phyloP scores from a whole-genome alignment of 345 rosid species.

The Diplotaxis tenuifolia region DNA sequence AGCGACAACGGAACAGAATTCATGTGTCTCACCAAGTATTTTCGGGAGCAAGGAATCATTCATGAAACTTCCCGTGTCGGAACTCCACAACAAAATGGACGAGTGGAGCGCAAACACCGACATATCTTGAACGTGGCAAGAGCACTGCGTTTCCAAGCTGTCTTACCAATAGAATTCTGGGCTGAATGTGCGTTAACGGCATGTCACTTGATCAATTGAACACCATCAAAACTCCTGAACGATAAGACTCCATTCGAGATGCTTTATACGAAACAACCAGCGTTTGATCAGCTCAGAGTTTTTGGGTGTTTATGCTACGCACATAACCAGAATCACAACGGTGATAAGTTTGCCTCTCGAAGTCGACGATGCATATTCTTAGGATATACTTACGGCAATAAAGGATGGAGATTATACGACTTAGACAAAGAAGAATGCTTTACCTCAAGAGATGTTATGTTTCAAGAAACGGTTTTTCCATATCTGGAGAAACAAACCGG shows the following conservation, averaged over 20 bases:
- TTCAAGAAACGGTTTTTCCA: background rate
- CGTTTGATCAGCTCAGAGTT: background rate
- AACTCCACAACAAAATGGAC: background rate
- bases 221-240: background rate
- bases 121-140: background rate
- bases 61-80: background rate
- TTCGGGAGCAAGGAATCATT: background rate
- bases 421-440: background rate
- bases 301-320: background rate
- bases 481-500: background rate
- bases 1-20: background rate
- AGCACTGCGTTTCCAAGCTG: background rate
- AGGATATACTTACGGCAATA: background rate
- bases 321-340: background rate
- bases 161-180: background rate
- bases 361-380: background rate
- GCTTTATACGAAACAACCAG: background rate
- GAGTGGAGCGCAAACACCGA: background rate
- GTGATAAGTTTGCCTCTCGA: background rate
- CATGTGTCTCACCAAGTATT: background rate
- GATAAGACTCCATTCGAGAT: background rate
- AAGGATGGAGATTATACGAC: background rate
- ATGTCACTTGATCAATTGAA: background rate
- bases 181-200: background rate
- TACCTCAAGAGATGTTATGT: background rate